Conservation (phyloP, 202 grass and related monocot genomes). For the Eragrostis tef region DNA sequence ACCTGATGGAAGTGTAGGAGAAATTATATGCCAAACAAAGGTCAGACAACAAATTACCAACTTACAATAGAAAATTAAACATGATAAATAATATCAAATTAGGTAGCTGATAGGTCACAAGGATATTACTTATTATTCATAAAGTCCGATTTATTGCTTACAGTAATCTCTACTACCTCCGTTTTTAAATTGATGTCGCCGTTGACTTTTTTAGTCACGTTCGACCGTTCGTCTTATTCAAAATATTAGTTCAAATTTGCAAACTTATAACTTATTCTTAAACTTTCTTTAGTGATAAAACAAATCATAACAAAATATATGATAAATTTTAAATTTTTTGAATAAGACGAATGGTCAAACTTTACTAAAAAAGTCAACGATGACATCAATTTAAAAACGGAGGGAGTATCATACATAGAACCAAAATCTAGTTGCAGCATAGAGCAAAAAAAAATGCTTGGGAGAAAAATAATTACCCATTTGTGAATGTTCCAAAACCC, state of each 20-base stretch:
- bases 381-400: no score
- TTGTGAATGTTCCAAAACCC: constrained; percentile 97
- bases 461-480: constrained; percentile 67
- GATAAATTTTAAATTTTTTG: no score
- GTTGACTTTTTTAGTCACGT: no score
- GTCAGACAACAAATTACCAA: background rate
- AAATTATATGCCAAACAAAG: constrained; percentile 31
- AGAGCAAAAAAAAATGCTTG: constrained; percentile 1
- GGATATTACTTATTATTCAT: background rate
- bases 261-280: no score
- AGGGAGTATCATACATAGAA: constrained; percentile 18
- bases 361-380: no score
- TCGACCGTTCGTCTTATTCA: no score
- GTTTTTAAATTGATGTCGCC: no score
- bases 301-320: no score
- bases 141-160: constrained; percentile 28
- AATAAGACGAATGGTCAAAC: no score
- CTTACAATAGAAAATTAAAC: background rate
- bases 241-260: no score
- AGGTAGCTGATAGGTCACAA: background rate
- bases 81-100: background rate
- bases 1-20: constrained; percentile 53
- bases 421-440: background rate
- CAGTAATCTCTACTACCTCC: constrained; percentile 22
- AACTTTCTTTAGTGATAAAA: no score